phyloP scores from a whole-genome alignment of 2,329 filamentous ascomycete genomes.

The Xenoacremonium recifei region DNA sequence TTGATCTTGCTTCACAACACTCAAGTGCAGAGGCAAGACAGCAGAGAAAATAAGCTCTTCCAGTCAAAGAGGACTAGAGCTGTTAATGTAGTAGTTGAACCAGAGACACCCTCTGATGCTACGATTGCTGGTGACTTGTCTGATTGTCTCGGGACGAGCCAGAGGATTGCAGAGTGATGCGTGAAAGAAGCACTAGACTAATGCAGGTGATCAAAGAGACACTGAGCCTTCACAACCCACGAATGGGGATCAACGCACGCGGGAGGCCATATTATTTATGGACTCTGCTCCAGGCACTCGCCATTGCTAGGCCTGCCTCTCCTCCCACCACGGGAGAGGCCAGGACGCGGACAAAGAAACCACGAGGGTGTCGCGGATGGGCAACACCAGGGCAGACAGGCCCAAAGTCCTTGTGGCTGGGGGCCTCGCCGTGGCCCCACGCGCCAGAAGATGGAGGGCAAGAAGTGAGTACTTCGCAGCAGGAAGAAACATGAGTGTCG shows the following conservation, averaged over 20 bases:
- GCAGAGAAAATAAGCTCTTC: slow-evolving; percentile 1
- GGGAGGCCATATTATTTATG: slow-evolving; percentile 7
- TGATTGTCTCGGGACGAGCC: slow-evolving; percentile 19
- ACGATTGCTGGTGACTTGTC: slow-evolving; percentile 19
- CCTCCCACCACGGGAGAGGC: slow-evolving; percentile 2
- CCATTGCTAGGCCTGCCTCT: background rate
- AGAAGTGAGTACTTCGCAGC: background rate
- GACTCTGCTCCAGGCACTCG: slow-evolving; percentile 3
- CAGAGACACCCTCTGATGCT: slow-evolving; percentile 3
- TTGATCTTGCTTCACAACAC: background rate
- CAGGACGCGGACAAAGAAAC: slow-evolving; percentile 4
- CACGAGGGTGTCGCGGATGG: slow-evolving; percentile 14
- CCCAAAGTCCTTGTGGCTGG: slow-evolving; percentile 10
- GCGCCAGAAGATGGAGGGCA: background rate
- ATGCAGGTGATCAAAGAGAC: slow-evolving; percentile 29
- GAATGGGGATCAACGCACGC: slow-evolving; percentile 6
- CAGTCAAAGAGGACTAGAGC: slow-evolving; percentile 4
- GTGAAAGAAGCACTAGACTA: slow-evolving; percentile 17
- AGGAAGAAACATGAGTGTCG: background rate
- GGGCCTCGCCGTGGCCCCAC: background rate
- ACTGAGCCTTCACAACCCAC: slow-evolving; percentile 2
- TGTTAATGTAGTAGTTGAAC: slow-evolving; percentile 12
- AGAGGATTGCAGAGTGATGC: slow-evolving; percentile 19
- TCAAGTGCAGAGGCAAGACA: slow-evolving; percentile 9
- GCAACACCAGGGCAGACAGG: slow-evolving; percentile 3